Evolutionary conservation across 2,329 filamentous ascomycete genomes (phyloP).

Genomic region (Talaromyces islandicus): DNA sequence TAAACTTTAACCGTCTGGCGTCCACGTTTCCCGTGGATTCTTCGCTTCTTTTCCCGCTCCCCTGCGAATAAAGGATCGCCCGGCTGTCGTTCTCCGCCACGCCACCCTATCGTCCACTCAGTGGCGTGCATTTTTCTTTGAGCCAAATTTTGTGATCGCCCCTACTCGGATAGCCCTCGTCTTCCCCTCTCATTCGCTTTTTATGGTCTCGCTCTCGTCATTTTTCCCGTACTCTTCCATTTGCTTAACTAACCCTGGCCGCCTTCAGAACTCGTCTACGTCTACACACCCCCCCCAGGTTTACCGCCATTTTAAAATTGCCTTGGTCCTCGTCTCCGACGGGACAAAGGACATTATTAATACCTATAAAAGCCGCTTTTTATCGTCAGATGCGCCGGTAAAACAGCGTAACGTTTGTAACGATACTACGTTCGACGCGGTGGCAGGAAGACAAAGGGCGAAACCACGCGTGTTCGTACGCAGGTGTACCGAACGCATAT

Average conservation of each 20-base stretch:
- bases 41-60: background rate
- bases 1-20: background rate
- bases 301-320: background rate
- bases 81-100: background rate
- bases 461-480: background rate
- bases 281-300: background rate
- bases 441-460: constrained; percentile 4
- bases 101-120: background rate
- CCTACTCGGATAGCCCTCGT: background rate
- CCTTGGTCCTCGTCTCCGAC: background rate
- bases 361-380: background rate
- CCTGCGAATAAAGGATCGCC: background rate
- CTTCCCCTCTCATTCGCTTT: background rate
- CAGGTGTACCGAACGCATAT: constrained; percentile 17
- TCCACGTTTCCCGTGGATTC: background rate
- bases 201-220: background rate
- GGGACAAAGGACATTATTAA: background rate
- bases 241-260: background rate
- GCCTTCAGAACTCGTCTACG: background rate
- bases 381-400: constrained; percentile 6
- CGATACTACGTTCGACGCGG: background rate
- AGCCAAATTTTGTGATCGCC: background rate
- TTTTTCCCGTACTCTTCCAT: background rate
- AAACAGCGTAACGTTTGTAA: background rate
- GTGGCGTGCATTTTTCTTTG: background rate